phyloP scores from a whole-genome alignment of 768 basidiomycete genomes.

The Termitomyces sp. region DNA sequence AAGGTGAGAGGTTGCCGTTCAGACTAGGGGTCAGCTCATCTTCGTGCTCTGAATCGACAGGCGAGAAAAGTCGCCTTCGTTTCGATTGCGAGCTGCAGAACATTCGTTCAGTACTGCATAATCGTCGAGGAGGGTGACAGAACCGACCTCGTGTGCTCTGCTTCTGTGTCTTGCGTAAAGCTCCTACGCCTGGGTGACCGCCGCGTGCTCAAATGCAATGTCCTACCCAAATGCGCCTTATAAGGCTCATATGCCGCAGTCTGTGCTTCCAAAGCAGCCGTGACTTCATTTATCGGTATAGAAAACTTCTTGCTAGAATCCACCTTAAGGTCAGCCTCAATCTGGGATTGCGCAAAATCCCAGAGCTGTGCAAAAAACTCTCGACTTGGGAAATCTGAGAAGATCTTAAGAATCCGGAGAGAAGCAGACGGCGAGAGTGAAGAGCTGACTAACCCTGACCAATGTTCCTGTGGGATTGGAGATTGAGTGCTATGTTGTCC shows the following conservation, averaged over 20 bases:
- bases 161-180: conserved; percentile 39
- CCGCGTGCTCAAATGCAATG: conserved; percentile 39
- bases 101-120: conserved; percentile 5
- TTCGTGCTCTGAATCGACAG: conserved; percentile 19
- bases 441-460: conserved; percentile 39
- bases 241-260: conserved; percentile 29
- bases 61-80: conserved; percentile 43
- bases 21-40: conserved; percentile 35
- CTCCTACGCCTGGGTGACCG: conserved; percentile 48
- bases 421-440: background rate
- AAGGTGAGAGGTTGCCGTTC: conserved; percentile 40
- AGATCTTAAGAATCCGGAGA: background rate
- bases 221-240: conserved; percentile 37
- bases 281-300: conserved; percentile 31
- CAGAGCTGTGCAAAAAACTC: conserved; percentile 51
- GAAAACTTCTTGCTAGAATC: conserved; percentile 20
- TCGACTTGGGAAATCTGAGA: conserved; percentile 43
- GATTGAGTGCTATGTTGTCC: conserved; percentile 33
- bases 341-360: conserved; percentile 36
- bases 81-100: conserved; percentile 35
- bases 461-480: conserved; percentile 45
- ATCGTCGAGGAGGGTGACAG: background rate
- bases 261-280: conserved; percentile 31
- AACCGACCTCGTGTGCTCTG: conserved; percentile 39
- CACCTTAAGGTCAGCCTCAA: conserved; percentile 16